A percentile compares a stretch with the other conserved stretches of the same genome.
Conservation (phyloP, 2,329 filamentous ascomycete genomes). For the Talaromyces albobiverticillius region DNA sequence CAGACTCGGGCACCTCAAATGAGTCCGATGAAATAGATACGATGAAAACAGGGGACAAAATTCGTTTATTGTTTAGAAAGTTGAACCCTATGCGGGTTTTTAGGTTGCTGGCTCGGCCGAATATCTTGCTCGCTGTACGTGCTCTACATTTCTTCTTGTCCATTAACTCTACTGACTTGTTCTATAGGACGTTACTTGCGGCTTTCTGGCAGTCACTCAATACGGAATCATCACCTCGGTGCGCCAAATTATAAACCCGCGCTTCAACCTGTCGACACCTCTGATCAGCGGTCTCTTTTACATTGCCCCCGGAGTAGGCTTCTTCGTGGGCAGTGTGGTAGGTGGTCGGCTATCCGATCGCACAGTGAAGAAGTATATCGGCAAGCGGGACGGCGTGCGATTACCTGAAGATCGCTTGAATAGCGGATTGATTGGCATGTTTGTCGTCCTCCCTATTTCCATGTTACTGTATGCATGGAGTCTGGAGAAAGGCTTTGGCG, state of each 20-base stretch:
- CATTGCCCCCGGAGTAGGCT: conserved; percentile 68
- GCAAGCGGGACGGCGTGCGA: conserved; percentile 55
- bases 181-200: conserved; percentile 32
- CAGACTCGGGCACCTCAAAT: no score
- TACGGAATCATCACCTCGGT: conserved; percentile 67
- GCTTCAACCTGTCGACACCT: conserved; percentile 65
- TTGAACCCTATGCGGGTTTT: conserved; percentile 64
- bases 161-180: not conserved
- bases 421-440: conserved; percentile 56
- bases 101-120: conserved; percentile 64
- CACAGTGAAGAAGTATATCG: conserved; percentile 63
- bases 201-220: conserved; percentile 67
- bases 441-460: conserved; percentile 57
- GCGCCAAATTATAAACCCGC: conserved; percentile 70
- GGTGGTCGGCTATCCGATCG: conserved; percentile 68
- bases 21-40: conserved; percentile 50
- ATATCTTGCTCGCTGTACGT: conserved; percentile 59
- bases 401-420: conserved; percentile 67
- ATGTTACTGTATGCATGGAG: conserved; percentile 69
- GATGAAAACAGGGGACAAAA: conserved; percentile 25
- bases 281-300: conserved; percentile 71
- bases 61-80: conserved; percentile 48
- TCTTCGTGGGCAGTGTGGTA: conserved; percentile 65
- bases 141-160: conserved; percentile 33
- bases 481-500: conserved; percentile 53